Base-by-base conservation (phyloP, 306 rosid genomes). In the Cucurbita argyrosperma region DNA sequence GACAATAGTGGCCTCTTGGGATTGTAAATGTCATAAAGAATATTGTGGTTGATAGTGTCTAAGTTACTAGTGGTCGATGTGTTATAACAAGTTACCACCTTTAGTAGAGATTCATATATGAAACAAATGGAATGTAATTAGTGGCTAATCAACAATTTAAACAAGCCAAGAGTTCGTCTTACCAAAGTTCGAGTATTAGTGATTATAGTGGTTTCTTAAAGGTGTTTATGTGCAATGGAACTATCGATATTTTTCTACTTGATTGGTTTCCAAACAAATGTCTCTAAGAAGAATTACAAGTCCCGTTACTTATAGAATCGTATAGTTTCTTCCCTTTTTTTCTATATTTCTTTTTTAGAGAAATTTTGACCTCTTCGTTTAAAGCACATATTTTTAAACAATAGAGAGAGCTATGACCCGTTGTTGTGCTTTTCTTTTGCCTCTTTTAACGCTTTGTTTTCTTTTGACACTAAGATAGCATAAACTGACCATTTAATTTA, bases 11-110 rank as follows among this genome's bases (percentile, higher is more conserved):
- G 58, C 57, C 14, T 15, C 57, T 49, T 8, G 14, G 51, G 56
- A 69, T 69, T 46, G 74, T 69, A 46, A 47, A 69, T 69, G 40
- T 69, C 21, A 47, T 49, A 15, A 69, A 69, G 43, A 69, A 69
- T 69, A 49, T 15, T 47, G 74, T 43, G 45, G 13, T 69, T 69
- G 26, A 4, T 46, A 14, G 43, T 12, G 57, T 67, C 35, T n/a
- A 30, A 30, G 35, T 30, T 30, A 16, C 26, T n/a, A 63, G n/a
- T 63, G 11, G 40, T 40, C 69, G 10, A 16, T n/a, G 1, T 38
- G 49, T 18, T 8, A 15, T 38, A 7, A 21, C 21, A 15, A 61
- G 46, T 7, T 16, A 38, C 18, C 23, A 30, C 21, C 45, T 61
- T 57, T 23, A 1, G 63, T 57, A 57, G 59, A 56, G 16, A 56